Base-by-base conservation (phyloP, 306 rosid species). In the Castanea sativa region DNA sequence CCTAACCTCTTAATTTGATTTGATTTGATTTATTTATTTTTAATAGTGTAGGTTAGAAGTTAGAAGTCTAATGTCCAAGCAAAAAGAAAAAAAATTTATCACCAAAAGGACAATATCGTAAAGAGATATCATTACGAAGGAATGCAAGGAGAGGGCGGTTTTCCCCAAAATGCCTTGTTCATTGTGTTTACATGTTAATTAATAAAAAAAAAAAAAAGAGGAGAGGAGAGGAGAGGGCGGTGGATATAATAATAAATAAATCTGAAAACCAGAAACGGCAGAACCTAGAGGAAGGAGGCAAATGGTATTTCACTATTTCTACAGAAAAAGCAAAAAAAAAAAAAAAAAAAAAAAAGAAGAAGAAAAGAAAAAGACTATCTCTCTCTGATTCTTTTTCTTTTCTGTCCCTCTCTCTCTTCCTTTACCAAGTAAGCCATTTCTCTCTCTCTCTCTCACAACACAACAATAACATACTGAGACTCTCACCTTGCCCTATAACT, bases 351-450 rank as follows among this genome's bases (percentile, higher is more conserved):
- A 79, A 79, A 49, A 57, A 55, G 43, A 59, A 29, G 27, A 25
- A 82, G 73, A 79, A 82, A 60, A 49, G 86, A 83, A 85, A 84
- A 67, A 41, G 25, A 58, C 51, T 41, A 74, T 12, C 63, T 72
- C 77, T 79, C 73, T 67, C 25, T 52, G 71, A 71, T 75, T 33
- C 68, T 11, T 59, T 33, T 69, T 9, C 68, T 61, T 67, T 76
- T 60, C 69, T 33, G 45, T 71, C 71, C 2, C 27, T 81, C 89
- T 83, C 83, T 82, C 70, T 35, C 88, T 5, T 61, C 79, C 93
- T 91, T 87, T 87, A 84, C 93, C 91, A 80, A 89, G 83, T 81
- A 84, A 74, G 81, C 79, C 74, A 76, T 75, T 64, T 58, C 29
- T 32, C 27, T n/a, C 61, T 25, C 30, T 38, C 43, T 38, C 43